These are phyloP conservation scores for Colletotrichum neosansevieriae DNA, from an alignment of 2,329 filamentous ascomycete species.

Conservation along the genomic window DNA sequence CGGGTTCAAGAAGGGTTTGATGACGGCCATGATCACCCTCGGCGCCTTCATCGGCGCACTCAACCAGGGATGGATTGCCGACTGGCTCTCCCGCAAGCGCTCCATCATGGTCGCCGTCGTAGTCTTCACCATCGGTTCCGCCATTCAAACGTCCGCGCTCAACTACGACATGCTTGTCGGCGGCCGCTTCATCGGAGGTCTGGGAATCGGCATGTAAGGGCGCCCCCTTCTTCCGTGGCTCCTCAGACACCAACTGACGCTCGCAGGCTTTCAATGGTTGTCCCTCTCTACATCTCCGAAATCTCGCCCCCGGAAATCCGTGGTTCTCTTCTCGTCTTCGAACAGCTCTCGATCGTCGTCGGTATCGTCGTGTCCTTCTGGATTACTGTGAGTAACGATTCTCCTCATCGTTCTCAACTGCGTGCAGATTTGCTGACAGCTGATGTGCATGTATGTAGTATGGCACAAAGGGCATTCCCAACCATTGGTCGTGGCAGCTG, in stretches of 20 bases:
- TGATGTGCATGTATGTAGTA: neutral
- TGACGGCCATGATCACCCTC: constrained; percentile 62
- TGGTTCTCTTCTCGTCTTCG: constrained; percentile 50
- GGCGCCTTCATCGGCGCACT: constrained; percentile 65
- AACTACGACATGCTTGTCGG: constrained; percentile 58
- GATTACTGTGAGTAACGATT: constrained; percentile 39
- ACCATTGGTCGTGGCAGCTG: constrained; percentile 45
- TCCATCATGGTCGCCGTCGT: constrained; percentile 49
- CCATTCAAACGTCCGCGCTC: constrained; percentile 49
- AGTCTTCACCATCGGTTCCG: constrained; percentile 47
- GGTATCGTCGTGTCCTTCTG: constrained; percentile 48
- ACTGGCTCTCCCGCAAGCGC: constrained; percentile 47
- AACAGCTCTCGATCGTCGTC: constrained; percentile 48
- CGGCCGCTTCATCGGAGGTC: constrained; percentile 61
- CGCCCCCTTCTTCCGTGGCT: accelerated
- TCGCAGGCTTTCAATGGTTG: constrained; percentile 57
- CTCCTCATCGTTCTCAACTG: no score
- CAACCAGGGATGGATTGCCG: constrained; percentile 59
- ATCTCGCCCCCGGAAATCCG: constrained; percentile 53
- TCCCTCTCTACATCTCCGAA: constrained; percentile 59
- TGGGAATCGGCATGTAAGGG: constrained; percentile 57
- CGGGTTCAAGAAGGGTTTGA: constrained; percentile 45
- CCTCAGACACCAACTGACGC: neutral
- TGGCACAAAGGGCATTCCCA: constrained; percentile 42
- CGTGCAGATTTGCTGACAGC: no score